Conservation (phyloP, 257 asterid genomes). For the Asclepias syriaca region DNA sequence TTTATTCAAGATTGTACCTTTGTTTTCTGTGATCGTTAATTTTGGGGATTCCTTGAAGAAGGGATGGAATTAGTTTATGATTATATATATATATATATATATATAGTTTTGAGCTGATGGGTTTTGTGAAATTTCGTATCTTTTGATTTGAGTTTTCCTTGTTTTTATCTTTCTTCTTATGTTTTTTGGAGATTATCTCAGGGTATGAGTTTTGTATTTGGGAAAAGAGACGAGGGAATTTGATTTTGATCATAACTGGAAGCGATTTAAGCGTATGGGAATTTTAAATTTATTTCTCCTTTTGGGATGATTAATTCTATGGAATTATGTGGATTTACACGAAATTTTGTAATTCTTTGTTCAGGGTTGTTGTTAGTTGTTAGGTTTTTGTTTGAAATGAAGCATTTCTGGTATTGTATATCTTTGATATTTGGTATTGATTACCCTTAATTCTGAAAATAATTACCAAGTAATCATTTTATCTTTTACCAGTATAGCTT, state of each 20-base stretch:
- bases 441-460: too few relatives aligned
- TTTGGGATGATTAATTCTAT: neutral
- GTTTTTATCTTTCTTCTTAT: neutral
- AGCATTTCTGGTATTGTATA: neutral
- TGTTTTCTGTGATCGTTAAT: neutral
- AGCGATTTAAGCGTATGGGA: neutral
- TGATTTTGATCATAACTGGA: neutral
- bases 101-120: neutral
- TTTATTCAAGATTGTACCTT: neutral
- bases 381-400: neutral
- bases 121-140: neutral
- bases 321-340: neutral
- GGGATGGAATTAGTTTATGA: neutral
- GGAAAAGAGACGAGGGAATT: neutral
- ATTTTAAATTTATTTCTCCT: neutral
- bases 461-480: too few relatives aligned
- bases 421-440: neutral
- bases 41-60: neutral
- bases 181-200: neutral
- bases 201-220: neutral
- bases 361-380: neutral
- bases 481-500: too few relatives aligned
- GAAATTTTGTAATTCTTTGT: neutral
- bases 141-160: slow-evolving; percentile 18
- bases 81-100: too few relatives aligned